Percentiles rank a stretch among this genome's conserved stretches.
These are phyloP conservation scores for Triticum timopheevii DNA, from an alignment of 176 grass and related monocot species.

Conservation along the genomic window DNA sequence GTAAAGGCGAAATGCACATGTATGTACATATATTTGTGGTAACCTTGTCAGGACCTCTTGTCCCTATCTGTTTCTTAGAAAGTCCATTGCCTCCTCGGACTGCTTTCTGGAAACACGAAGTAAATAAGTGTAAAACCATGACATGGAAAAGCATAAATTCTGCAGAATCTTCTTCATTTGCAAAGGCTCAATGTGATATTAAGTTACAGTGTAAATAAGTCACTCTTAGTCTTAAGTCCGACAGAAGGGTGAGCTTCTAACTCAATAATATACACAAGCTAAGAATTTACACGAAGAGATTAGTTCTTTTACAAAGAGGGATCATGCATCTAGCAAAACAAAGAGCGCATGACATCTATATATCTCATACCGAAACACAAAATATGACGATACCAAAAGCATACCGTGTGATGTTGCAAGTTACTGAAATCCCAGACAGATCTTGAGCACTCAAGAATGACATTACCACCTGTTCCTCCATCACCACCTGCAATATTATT, in stretches of 20 bases:
- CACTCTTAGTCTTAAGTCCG: not conserved
- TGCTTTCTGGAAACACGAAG: slow-evolving; percentile 58
- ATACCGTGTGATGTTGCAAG: slow-evolving; percentile 24
- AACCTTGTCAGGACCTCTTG: slow-evolving; percentile 26
- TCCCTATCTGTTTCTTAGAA: slow-evolving; percentile 23
- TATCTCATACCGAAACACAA: not conserved
- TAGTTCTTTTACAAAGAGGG: not conserved
- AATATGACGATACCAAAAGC: not conserved
- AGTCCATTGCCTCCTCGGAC: slow-evolving; percentile 40
- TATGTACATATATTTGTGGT: not conserved
- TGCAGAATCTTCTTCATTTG: not conserved
- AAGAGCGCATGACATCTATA: not conserved
- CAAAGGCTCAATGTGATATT: not conserved
- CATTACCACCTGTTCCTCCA: slow-evolving; percentile 84
- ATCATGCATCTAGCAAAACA: not conserved
- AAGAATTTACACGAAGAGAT: not conserved
- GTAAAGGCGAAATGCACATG: not conserved
- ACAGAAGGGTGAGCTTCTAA: not conserved
- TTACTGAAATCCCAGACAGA: slow-evolving; percentile 75
- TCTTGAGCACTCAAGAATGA: slow-evolving; percentile 79
- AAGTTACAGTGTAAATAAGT: not conserved
- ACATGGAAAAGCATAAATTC: not conserved
- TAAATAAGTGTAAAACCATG: slow-evolving; percentile 6
- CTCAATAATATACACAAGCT: slow-evolving; percentile 1
- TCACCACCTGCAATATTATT: slow-evolving; percentile 64